These are phyloP conservation scores for Taiozyma sp. DNA, from an alignment of 1,139 yeast genomes.

Conservation along the genomic window DNA sequence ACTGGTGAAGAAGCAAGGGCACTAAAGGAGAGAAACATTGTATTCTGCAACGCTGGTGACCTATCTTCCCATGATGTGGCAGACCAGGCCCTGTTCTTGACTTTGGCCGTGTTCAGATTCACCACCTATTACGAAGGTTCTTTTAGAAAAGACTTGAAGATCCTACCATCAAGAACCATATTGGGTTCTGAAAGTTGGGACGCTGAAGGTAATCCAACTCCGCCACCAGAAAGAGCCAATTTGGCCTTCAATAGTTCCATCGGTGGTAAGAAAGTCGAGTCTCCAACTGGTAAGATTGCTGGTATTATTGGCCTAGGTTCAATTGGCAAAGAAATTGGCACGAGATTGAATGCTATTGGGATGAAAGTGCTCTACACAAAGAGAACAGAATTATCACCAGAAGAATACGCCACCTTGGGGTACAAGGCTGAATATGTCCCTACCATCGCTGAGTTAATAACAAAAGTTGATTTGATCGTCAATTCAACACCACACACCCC, in stretches of 20 bases:
- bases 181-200: constrained; percentile 26
- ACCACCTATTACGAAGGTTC: constrained; percentile 44
- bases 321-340: constrained; percentile 64
- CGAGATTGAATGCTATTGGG: constrained; percentile 50
- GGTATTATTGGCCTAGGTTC: constrained; percentile 76
- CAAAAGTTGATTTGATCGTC: constrained; percentile 51
- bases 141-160: constrained; percentile 27
- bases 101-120: constrained; percentile 58
- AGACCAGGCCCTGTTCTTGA: constrained; percentile 59
- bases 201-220: constrained; percentile 16
- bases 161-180: constrained; percentile 28
- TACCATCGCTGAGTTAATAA: constrained; percentile 33
- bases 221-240: constrained; percentile 16
- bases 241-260: constrained; percentile 33
- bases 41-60: constrained; percentile 21
- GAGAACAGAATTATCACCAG: constrained; percentile 41
- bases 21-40: constrained; percentile 24
- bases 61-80: constrained; percentile 34
- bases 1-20: constrained; percentile 41
- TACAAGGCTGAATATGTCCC: constrained; percentile 42
- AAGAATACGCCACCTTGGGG: constrained; percentile 32
- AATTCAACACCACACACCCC: constrained; percentile 65
- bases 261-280: constrained; percentile 43
- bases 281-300: constrained; percentile 55
- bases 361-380: constrained; percentile 65